Evolutionary conservation across 2,329 filamentous ascomycete genomes (phyloP), one percentile per base, ranked within the genome.

Genomic region (Bipolaris gigantea): DNA sequence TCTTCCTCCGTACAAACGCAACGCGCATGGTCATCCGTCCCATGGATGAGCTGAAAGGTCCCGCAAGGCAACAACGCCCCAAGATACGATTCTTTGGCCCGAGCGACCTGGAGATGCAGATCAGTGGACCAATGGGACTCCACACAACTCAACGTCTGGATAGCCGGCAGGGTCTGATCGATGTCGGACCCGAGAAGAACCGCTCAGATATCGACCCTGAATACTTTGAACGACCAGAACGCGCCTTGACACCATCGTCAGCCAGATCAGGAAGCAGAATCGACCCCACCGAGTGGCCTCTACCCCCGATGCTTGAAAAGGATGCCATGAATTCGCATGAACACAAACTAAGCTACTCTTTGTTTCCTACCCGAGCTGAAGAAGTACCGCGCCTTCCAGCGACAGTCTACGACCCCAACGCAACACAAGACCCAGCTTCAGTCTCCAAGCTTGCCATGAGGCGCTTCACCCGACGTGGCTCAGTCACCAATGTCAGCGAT

Each of bases 1-100:
- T 89, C 8, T 87, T 89, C 62, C 77, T 90, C 45, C 82, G 87
- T 59, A 85, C 85, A 3, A 87, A 84, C 59, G 83, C 81, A 13
- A 78, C 81, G 11, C 79, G 81, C 11, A 82, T 82, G 23, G 83
- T 85, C 46, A 79, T 81, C 57, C 75, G 80, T 73, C 72, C 50
- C 75, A 77, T 62, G 76, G 77, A 68, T 77, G 79, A 72, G 79
- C 78, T 73, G 62, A 64, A 60, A n/a, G 44, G 59, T 2, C 48
- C 62, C 18, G 38, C 63, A 21, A 67, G 79, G 76, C 60, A 79
- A 78, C 64, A 77, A 71, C 64, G 80, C 75, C 76, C 80, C 46
- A 75, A 76, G 48, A 78, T 82, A 43, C 74, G 77, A 32, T 75
- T 81, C 48, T 80, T 76, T 61, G 76, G 76, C 35, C 75, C 77